Base-by-base conservation (phyloP, 306 rosid genomes). In the Heteromeles arbutifolia region DNA sequence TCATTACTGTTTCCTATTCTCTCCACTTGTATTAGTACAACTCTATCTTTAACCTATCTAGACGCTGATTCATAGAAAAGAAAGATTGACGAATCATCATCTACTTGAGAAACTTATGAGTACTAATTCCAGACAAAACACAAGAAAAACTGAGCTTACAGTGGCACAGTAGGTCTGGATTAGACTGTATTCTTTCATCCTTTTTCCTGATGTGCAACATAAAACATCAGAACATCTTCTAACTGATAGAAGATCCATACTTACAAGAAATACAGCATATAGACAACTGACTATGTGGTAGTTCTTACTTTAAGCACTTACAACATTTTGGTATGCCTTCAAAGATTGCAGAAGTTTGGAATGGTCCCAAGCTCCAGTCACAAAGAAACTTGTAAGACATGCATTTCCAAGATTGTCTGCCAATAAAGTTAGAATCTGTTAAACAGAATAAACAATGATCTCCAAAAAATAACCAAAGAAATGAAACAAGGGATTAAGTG, bases 341-440 rank as follows among this genome's bases (percentile, higher is more conserved):
- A 86, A 84, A 81, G 97, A 95, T 84, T 90, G 92, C 83, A 78
- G 78, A 84, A 95, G 97, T 78, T 86, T 92, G 82, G 79, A 72
- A 70, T 95, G 97, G 86, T 92, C 92, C 93, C 93, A 95, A 78
- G 97, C 86, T 84, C 97, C 97, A 69, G 92, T 87, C 72, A 89
- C 96, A 79, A 92, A 89, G 84, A 90, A 95, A 81, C 93, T 89
- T 57, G 97, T 89, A 71, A 95, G 96, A 85, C 88, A 95, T 34
- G 97, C 98, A 82, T 95, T 92, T 82, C 98, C 96, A 74, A 95
- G 96, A 78, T 90, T 92, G 79, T 92, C 97, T 95, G 96, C 64
- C 70, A 84, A 79, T 70, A 78, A 67, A 56, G 76, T 57, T 28
- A 67, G 69, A 62, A 28, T 72, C 9, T 43, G 67, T 53, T 37